Evolutionary conservation across 805 yeast species (phyloP).

Genomic region (Yamadazyma sp.): DNA sequence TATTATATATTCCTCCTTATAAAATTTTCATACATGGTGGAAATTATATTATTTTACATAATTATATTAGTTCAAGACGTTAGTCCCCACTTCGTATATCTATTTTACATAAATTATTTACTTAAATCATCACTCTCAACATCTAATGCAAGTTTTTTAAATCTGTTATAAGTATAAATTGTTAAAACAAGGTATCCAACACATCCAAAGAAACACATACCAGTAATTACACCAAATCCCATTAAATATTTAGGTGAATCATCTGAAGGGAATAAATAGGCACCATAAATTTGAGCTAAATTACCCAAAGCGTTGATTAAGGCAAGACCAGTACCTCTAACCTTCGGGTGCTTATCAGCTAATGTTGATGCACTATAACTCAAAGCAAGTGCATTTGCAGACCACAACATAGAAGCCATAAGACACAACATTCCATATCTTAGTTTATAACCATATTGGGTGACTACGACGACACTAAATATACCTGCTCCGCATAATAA

Average conservation of each 20-base stretch:
- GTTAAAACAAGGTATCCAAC: too few species aligned
- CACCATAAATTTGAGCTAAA: constrained; percentile 12
- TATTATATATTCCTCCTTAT: too few species aligned
- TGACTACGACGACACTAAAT: constrained; percentile 8
- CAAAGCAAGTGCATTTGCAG: constrained; percentile 12
- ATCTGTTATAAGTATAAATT: too few species aligned
- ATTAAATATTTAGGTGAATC: constrained; percentile 12
- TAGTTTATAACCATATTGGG: constrained; percentile 5
- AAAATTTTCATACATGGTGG: too few species aligned
- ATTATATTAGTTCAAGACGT: too few species aligned
- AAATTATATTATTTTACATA: too few species aligned
- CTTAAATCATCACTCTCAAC: too few species aligned
- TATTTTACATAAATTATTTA: too few species aligned
- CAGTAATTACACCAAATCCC: constrained; percentile 14
- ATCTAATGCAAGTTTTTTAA: too few species aligned
- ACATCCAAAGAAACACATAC: constrained; percentile 12
- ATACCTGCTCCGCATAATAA: constrained; percentile 7
- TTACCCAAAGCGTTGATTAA: constrained; percentile 10
- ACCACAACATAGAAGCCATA: constrained; percentile 10
- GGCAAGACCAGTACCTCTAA: constrained; percentile 11
- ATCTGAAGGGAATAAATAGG: constrained; percentile 9
- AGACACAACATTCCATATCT: constrained; percentile 14
- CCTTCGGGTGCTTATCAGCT: constrained; percentile 11
- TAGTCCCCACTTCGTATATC: too few species aligned
- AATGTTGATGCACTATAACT: constrained; percentile 10